phyloP scores from a whole-genome alignment of 179 eudicot genomes.

The Nepenthes alata region DNA sequence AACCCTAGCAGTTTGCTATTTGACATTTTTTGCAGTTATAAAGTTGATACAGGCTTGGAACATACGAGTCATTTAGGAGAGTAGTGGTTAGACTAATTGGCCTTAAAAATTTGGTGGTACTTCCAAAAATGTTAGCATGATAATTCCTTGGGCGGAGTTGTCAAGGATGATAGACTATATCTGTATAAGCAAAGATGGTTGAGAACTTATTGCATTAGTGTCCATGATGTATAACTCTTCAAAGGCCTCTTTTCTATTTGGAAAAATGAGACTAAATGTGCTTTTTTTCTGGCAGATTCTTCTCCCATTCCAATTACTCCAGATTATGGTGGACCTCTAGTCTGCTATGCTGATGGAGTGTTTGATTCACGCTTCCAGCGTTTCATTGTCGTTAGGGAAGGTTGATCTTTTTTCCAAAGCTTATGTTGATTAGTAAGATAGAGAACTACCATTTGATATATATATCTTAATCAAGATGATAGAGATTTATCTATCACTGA shows the following conservation, averaged over 20 bases:
- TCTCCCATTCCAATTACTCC: conserved; percentile 74
- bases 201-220: no score
- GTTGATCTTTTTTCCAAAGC: conserved; percentile 19
- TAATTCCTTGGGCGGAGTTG: no score
- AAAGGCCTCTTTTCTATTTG: background rate
- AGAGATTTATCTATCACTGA: no score
- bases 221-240: background rate
- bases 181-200: no score
- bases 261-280: background rate
- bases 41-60: background rate
- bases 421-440: conserved; percentile 1
- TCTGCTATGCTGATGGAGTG: conserved; percentile 87
- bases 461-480: background rate
- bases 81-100: background rate
- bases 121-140: no score
- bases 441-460: background rate
- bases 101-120: no score
- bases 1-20: background rate
- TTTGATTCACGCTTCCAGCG: conserved; percentile 70
- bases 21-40: background rate
- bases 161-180: no score
- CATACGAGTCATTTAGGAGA: no score
- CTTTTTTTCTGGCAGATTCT: conserved; percentile 30
- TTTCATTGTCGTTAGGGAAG: conserved; percentile 74
- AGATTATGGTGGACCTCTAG: conserved; percentile 68